A percentile compares a stretch with the other conserved stretches of the same genome.
phyloP scores from a whole-genome alignment of 768 basidiomycete genomes.

The Boletus rex-veris region DNA sequence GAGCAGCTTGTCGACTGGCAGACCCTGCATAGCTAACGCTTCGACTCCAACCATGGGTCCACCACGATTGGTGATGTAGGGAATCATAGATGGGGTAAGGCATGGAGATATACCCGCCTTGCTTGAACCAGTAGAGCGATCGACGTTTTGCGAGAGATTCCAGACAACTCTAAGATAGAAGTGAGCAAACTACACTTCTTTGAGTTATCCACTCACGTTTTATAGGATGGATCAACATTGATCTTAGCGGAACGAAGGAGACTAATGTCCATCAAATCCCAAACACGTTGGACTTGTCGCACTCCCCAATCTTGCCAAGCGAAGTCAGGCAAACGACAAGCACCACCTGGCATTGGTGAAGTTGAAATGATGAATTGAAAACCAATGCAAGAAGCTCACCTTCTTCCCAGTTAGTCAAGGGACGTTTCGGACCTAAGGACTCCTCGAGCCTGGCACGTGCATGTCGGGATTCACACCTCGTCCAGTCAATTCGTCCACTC shows the following conservation, averaged over 20 bases:
- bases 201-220: slow-evolving; percentile 59
- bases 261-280: slow-evolving; percentile 93
- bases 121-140: slow-evolving; percentile 79
- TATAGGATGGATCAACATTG: slow-evolving; percentile 83
- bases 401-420: slow-evolving; percentile 92
- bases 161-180: slow-evolving; percentile 65
- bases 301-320: slow-evolving; percentile 93
- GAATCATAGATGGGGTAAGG: slow-evolving; percentile 94
- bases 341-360: slow-evolving; percentile 51
- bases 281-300: slow-evolving; percentile 91
- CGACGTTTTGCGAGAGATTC: slow-evolving; percentile 97
- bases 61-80: slow-evolving; percentile 92
- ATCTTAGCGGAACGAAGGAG: slow-evolving; percentile 75
- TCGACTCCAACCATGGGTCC: slow-evolving; percentile 95
- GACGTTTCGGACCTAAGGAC: slow-evolving; percentile 73
- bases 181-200: neutral
- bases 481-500: slow-evolving; percentile 84
- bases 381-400: slow-evolving; percentile 40
- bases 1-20: slow-evolving; percentile 87
- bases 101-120: slow-evolving; percentile 87
- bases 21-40: slow-evolving; percentile 89
- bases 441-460: slow-evolving; percentile 85
- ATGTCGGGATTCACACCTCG: slow-evolving; percentile 88
- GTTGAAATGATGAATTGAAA: neutral
- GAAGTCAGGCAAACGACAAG: slow-evolving; percentile 82